Evolutionary conservation across 768 basidiomycete genomes (phyloP), one percentile per base, ranked within the genome.

Genomic region (Leucosporidium yakuticum): DNA sequence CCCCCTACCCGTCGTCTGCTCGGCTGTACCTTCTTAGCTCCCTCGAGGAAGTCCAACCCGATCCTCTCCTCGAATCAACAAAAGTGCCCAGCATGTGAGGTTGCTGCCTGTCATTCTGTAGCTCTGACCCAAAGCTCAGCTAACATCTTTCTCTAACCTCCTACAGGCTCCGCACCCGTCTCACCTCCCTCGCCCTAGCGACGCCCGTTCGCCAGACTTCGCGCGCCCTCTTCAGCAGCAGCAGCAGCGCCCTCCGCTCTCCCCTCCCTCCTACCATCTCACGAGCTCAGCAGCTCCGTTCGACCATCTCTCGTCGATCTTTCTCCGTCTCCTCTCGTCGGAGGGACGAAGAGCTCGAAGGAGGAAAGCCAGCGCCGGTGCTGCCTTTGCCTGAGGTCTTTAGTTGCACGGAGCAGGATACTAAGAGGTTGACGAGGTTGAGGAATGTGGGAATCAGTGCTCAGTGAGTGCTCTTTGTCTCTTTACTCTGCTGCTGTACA

Each of bases 381-480:
- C 48, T 63, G 14, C 71, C 71, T 23, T 60, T 73, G 4, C 65
- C 71, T 7, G 36, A 65, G 49, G 55, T 67, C 62, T 69, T 50
- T 53, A 4, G 23, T 11, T 61, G 72, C 48, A 70, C 67, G 25
- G 66, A 67, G 2, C 51, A 17, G 23, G 96, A 99, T 80, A 70
- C 81, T 62, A 76, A 80, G 67, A 83, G 89, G 17, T 83, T 97
- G 51, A 80, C 78, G 27, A 85, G 85, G 66, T 91, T 98, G 78
- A 82, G 96, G 71, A 99, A 99, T 78, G 95, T 99, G 69, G 96
- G 96, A 73, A 89, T 99, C 68, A 91, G 89, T 5, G 92, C 92
- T 0, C 91, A 94, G 53, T 62, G 51, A 56, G 62, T 15, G 9
- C 34, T 7, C 51, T 14, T 31, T 11, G 17, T 32, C 51, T 27